Evolutionary conservation across 352 stramenopile species (phyloP).

Genomic region (Blastocystis sp.): DNA sequence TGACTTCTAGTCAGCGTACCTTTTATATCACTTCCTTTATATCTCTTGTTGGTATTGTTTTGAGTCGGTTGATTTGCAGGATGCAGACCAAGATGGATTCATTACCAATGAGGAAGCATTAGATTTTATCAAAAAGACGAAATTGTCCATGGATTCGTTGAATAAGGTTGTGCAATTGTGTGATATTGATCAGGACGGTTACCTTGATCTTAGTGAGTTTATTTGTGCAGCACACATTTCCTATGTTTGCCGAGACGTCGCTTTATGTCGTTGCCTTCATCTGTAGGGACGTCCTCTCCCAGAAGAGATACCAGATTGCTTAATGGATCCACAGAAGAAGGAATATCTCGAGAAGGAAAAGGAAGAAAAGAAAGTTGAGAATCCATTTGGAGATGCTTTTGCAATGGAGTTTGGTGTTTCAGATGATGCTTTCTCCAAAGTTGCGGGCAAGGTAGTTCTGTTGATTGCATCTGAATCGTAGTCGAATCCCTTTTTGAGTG

Average conservation of each 20-base stretch:
- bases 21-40: conserved; percentile 1
- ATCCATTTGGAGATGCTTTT: not conserved
- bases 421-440: not conserved
- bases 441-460: not conserved
- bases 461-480: not conserved
- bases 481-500: not conserved
- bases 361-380: not conserved
- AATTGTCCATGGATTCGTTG: not conserved
- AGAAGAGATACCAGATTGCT: not conserved
- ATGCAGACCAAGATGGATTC: conserved; percentile 46
- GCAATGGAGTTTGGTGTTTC: not conserved
- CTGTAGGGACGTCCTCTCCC: conserved; percentile 24
- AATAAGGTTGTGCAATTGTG: conserved; percentile 25
- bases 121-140: not conserved
- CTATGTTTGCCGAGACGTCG: not conserved
- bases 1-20: not conserved
- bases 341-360: not conserved
- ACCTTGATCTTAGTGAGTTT: conserved; percentile 32
- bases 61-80: not conserved
- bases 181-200: conserved; percentile 42
- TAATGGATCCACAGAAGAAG: not conserved
- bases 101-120: not conserved
- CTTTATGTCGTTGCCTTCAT: not conserved
- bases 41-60: not conserved
- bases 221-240: conserved; percentile 20